These are phyloP conservation scores for Phylloporus arenicola DNA, from an alignment of 768 basidiomycete genomes.

Conservation along the genomic window DNA sequence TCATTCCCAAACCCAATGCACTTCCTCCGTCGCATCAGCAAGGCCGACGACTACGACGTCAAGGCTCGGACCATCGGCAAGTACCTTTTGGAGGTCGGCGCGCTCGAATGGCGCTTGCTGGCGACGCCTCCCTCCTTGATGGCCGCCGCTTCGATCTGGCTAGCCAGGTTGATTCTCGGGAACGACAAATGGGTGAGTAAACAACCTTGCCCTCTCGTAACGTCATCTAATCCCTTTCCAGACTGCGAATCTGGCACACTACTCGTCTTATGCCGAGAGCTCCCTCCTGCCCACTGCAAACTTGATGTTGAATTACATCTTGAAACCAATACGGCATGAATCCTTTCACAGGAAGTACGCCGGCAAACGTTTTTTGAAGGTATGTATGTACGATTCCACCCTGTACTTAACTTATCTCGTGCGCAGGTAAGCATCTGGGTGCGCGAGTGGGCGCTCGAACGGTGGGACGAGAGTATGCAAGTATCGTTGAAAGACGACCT, in stretches of 20 bases:
- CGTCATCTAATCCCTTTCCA: no score
- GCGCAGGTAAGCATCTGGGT: conserved; percentile 75
- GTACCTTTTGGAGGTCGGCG: conserved; percentile 83
- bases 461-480: conserved; percentile 60
- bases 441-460: conserved; percentile 76
- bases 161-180: conserved; percentile 75
- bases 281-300: conserved; percentile 77
- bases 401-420: background rate
- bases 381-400: conserved; percentile 19
- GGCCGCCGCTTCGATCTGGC: conserved; percentile 81
- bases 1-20: conserved; percentile 85
- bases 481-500: conserved; percentile 60
- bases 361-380: conserved; percentile 78
- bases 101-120: conserved; percentile 19
- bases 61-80: conserved; percentile 52
- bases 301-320: conserved; percentile 82
- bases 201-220: no score
- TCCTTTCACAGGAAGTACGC: no score
- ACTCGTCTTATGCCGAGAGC: conserved; percentile 78
- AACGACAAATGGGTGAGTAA: conserved; percentile 19
- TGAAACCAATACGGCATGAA: conserved; percentile 67
- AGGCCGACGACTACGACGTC: conserved; percentile 77
- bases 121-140: conserved; percentile 69
- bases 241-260: conserved; percentile 66
- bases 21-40: conserved; percentile 72